These are phyloP conservation scores for Gossypium davidsonii DNA, from an alignment of 441 rosid species.

Conservation along the genomic window DNA sequence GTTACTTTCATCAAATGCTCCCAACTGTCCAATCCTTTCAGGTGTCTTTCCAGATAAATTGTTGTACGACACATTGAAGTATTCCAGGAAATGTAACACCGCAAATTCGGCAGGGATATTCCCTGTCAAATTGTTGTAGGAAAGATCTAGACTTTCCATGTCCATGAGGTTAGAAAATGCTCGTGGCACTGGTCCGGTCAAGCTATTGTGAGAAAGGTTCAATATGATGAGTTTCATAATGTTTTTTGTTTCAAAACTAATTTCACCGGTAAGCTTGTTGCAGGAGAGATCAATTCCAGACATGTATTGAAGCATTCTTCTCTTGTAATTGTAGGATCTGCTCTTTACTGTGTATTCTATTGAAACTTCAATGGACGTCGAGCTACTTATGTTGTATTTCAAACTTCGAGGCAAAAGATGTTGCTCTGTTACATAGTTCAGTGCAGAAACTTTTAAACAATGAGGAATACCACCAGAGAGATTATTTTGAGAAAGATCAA, in stretches of 20 bases:
- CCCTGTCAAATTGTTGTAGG: no score
- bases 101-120: no score
- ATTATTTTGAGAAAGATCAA: conserved; percentile 5
- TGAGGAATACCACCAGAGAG: not conserved
- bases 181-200: conserved; percentile 11
- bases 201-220: no score
- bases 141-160: not conserved
- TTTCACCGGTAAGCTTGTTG: conserved; percentile 15
- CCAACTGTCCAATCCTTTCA: no score
- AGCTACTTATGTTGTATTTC: no score
- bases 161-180: not conserved
- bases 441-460: not conserved
- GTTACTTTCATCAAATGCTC: no score
- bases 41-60: no score
- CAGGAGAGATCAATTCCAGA: conserved; percentile 24
- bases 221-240: not conserved
- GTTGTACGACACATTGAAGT: no score
- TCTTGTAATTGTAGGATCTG: not conserved
- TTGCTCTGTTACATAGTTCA: not conserved
- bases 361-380: not conserved
- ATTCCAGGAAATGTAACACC: no score
- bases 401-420: rapidly evolving
- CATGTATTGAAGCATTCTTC: not conserved
- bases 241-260: conserved; percentile 17
- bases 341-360: conserved; percentile 11